Percentiles rank a stretch among this genome's conserved stretches.
Conservation (phyloP, 768 basidiomycete species). For the Zangia roseola region DNA sequence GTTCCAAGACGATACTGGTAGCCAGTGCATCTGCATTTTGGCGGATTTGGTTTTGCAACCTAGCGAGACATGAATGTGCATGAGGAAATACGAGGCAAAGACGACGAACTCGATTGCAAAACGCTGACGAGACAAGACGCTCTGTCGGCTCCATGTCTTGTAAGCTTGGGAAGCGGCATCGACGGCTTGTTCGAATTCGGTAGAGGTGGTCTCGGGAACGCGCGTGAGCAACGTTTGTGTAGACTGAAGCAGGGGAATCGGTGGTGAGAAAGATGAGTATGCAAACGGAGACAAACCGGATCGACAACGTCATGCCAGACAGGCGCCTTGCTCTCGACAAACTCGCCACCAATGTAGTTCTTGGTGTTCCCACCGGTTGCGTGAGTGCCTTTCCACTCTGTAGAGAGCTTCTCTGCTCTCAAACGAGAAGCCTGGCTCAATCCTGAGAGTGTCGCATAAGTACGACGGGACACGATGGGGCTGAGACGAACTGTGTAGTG, state of each 20-base stretch:
- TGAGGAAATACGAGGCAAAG: not conserved
- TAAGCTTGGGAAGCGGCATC: conserved; percentile 82
- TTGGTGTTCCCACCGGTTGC: conserved; percentile 85
- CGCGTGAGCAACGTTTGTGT: conserved; percentile 87
- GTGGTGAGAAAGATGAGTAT: not conserved
- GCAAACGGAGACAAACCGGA: conserved; percentile 56
- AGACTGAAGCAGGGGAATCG: conserved; percentile 47
- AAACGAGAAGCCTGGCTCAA: conserved; percentile 55
- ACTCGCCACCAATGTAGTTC: conserved; percentile 91
- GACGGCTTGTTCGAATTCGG: conserved; percentile 83
- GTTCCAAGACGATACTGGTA: conserved; percentile 87
- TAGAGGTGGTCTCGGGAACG: conserved; percentile 83
- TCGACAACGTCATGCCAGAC: conserved; percentile 88
- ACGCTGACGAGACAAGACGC: conserved; percentile 81
- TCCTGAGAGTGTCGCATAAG: conserved; percentile 49
- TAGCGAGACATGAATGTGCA: conserved; percentile 30
- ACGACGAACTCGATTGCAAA: conserved; percentile 83
- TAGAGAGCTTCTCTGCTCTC: conserved; percentile 67
- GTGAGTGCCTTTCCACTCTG: conserved; percentile 84
- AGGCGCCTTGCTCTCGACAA: conserved; percentile 73
- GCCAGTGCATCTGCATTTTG: conserved; percentile 86
- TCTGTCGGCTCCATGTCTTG: conserved; percentile 86
- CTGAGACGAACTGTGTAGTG: conserved; percentile 17
- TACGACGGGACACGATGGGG: conserved; percentile 15
- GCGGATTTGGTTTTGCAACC: conserved; percentile 84